Conservation (phyloP, 257 asterid species). For the Gardenia jasminoides region DNA sequence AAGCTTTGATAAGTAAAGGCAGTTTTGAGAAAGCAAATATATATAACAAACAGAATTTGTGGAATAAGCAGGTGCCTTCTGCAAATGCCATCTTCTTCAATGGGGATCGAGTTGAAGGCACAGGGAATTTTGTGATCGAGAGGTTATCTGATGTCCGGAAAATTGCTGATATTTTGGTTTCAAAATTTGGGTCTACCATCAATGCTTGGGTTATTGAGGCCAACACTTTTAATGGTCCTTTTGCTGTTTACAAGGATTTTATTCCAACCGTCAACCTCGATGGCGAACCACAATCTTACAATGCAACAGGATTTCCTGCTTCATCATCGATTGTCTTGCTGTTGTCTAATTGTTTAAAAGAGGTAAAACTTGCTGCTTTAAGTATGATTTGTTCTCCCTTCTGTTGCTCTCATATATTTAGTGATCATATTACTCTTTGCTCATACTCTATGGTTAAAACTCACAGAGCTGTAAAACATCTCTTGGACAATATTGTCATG, state of each 20-base stretch:
- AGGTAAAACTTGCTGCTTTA: slow-evolving; percentile 41
- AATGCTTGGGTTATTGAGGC: slow-evolving; percentile 94
- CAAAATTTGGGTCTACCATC: slow-evolving; percentile 74
- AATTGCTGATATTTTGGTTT: slow-evolving; percentile 72
- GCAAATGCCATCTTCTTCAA: slow-evolving; percentile 82
- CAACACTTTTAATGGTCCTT: slow-evolving; percentile 72
- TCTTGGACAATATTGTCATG: neutral
- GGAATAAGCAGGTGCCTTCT: slow-evolving; percentile 62
- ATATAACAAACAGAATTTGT: slow-evolving; percentile 8
- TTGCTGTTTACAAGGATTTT: slow-evolving; percentile 87
- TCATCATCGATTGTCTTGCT: slow-evolving; percentile 68
- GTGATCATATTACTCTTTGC: neutral
- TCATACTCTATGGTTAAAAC: neutral
- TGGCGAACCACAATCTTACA: slow-evolving; percentile 82
- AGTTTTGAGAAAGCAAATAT: neutral
- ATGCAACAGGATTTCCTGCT: slow-evolving; percentile 80
- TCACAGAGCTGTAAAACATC: neutral
- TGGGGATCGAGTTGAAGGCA: slow-evolving; percentile 81
- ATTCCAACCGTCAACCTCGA: slow-evolving; percentile 64
- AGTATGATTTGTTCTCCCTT: neutral
- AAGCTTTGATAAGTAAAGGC: neutral
- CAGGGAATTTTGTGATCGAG: slow-evolving; percentile 79
- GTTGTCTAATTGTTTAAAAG: slow-evolving; percentile 62
- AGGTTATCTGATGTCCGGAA: slow-evolving; percentile 72
- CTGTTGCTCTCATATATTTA: neutral